Conservation (phyloP, 441 rosid genomes). For the Theobroma grandiflorum region DNA sequence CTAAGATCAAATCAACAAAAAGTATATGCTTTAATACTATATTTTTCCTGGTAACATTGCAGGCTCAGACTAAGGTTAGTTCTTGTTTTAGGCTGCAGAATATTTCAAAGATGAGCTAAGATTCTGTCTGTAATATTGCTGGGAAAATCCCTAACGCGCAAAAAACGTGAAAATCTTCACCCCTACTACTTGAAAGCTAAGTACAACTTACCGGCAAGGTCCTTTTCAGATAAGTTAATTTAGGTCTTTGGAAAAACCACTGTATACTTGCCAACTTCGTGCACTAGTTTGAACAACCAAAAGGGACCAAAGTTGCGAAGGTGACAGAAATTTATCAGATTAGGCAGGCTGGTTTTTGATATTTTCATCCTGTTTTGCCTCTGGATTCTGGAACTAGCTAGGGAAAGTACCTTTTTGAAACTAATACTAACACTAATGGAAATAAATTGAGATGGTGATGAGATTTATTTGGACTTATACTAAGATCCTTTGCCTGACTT, state of each 20-base stretch:
- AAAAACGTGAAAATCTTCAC: not conserved
- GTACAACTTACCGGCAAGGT: not conserved
- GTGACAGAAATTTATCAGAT: not conserved
- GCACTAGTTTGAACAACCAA: not conserved
- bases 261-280: not conserved
- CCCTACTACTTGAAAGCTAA: not conserved
- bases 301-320: not conserved
- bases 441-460: not conserved
- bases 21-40: too few species aligned
- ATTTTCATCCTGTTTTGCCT: not conserved
- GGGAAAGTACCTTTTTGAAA: not conserved
- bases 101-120: not conserved
- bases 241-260: not conserved
- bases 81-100: not conserved
- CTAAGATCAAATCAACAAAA: not conserved
- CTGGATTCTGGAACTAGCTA: not conserved
- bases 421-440: not conserved
- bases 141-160: not conserved
- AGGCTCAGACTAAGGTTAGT: not conserved
- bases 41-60: not conserved
- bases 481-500: not conserved
- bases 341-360: not conserved
- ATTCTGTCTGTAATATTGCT: not conserved
- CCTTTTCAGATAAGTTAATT: conserved; percentile 3
- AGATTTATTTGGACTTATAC: not conserved